These are phyloP conservation scores for Arabidopsis arenosa DNA, from an alignment of 345 rosid species.

Conservation along the genomic window DNA sequence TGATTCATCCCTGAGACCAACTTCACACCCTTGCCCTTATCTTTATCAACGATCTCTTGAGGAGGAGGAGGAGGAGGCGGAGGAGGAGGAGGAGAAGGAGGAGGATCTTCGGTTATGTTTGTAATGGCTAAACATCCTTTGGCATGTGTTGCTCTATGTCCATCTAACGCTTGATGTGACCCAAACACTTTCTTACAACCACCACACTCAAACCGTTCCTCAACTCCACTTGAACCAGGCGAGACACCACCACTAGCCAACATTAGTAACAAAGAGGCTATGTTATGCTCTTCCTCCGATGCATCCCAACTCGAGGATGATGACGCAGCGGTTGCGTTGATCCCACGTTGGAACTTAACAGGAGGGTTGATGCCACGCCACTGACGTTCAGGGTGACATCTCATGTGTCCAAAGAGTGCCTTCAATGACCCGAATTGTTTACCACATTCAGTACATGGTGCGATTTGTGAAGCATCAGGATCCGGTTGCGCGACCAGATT, in stretches of 20 bases:
- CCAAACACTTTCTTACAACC: constrained; percentile 79
- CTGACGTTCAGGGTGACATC: constrained; percentile 89
- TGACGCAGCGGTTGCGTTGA: constrained; percentile 35
- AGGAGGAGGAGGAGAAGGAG: constrained; percentile 14
- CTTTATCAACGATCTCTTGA: constrained; percentile 31
- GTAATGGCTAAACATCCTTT: constrained; percentile 68
- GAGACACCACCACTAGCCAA: constrained; percentile 43
- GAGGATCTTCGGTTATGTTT: constrained; percentile 39
- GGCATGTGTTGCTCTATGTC: constrained; percentile 76
- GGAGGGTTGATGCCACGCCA: constrained; percentile 79
- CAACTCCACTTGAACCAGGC: constrained; percentile 31
- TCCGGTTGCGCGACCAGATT: constrained; percentile 57
- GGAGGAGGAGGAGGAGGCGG: constrained; percentile 6
- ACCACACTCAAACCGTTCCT: constrained; percentile 54
- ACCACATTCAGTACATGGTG: constrained; percentile 85
- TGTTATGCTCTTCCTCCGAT: constrained; percentile 60
- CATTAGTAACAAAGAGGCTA: constrained; percentile 58
- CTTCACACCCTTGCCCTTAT: constrained; percentile 43
- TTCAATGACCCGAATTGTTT: constrained; percentile 79
- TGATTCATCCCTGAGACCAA: constrained; percentile 46
- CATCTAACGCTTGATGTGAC: constrained; percentile 75
- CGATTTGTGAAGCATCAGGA: constrained; percentile 61
- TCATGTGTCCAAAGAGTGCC: constrained; percentile 91
- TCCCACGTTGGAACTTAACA: constrained; percentile 27
- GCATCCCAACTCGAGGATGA: constrained; percentile 2